Evolutionary conservation across 352 stramenopile genomes (phyloP), one percentile per base, ranked within the genome.

Genomic region (Phytophthora multivora): DNA sequence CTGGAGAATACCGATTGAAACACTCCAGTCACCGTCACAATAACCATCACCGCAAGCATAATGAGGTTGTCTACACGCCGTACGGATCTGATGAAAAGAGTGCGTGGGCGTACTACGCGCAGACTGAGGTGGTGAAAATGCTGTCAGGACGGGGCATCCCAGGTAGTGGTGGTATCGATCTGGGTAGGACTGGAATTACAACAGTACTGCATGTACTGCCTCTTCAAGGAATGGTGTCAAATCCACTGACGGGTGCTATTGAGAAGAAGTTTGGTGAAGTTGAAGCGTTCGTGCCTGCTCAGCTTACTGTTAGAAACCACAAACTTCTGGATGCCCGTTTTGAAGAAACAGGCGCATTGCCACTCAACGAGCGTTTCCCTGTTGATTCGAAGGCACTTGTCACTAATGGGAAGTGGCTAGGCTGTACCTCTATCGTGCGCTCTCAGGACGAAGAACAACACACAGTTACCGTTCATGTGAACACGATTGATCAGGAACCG

Each of bases 251-350:
- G 46, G 97, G 97, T 23, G 95, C 91, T 2, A 89, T 95, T 25
- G 92, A 93, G 49, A 99, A 99, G 74, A 80, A 98, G 23, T 99
- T 98, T 77, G 96, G 95, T 40, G 84, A 89, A 19, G 82, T 96
- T 12, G 95, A 98, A 71, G 92, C 97, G 16, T 85, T 99, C 28
- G 84, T 99, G 48, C 97, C 98, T 5, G 80, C 97, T n/a, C 97
- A 99, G 64, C 78, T 99, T 43, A 92, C 93, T 11, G 82, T 99
- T 18, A 91, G 90, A 59, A 85, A 95, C 43, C 88, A 87, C 39
- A 86, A 95, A 28, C 76, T 98, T n/a, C 83, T 95, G 19, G 97
- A 99, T 73, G 88, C 90, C 15, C 88, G 97, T 23, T 99, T 99
- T 69, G 73, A 91, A 28, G 93, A 98, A 66, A 86, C 79, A 8